Base-by-base conservation (phyloP, 352 stramenopile genomes). In the Elongisporangium anandrum region DNA sequence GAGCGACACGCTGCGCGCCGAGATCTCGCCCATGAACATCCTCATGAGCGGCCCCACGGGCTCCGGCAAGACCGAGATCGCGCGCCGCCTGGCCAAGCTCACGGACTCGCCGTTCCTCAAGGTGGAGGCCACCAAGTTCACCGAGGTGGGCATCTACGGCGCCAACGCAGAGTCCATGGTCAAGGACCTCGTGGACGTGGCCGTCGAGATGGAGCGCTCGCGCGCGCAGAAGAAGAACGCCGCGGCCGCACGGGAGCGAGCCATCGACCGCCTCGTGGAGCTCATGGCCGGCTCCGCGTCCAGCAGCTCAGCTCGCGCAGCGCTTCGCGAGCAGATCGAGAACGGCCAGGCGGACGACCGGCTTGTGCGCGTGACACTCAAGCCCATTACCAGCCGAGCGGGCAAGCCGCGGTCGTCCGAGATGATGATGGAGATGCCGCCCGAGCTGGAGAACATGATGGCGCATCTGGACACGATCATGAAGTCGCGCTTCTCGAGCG, bases 1-100 rank as follows among this genome's bases (percentile, higher is more conserved):
- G 23, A 90, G 94, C 54, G 89, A 97, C 50, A 65, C 67, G 34
- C 65, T 97, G 56, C 73, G 75, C 13, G 70, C 75, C n/a, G 89
- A 97, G 66, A 91, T 98, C 48, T 98, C 96, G 22, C 97, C 97
- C 49, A 98, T 99, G 76, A 99, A 99, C 76, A 99, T 99, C 53
- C 82, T 99, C 45, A 99, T 99, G 96, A 99, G 98, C 63, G 97
- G 97, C 1, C 96, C 97, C 21, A 99, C 97, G 21, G 97, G 97
- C 38, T 98, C 94, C 22, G 97, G 97, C 57, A 98, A 98, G 83
- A 99, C 97, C 7, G 97, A 99, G 84, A 99, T 99, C 54, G 97
- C 96, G 45, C 75, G 97, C 17, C 86, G 97, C n/a, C 90, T 99
- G 62, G 97, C 97, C 49, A 98, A 98, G 74, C 88, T 99, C 63